phyloP scores from a whole-genome alignment of 2,329 filamentous ascomycete species.

The Fusarium odoratissimum region DNA sequence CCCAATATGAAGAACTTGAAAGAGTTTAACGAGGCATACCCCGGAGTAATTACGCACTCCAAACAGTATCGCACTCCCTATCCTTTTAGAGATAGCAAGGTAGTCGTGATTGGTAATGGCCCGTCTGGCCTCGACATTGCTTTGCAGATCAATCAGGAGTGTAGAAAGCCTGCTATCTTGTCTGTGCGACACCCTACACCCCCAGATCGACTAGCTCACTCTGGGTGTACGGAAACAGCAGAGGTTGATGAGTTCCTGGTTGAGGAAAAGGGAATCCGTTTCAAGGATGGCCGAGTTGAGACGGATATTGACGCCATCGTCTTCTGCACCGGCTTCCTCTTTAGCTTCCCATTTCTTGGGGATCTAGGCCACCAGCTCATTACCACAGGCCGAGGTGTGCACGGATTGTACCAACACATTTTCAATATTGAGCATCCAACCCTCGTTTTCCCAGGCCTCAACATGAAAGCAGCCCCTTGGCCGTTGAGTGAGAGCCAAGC shows the following conservation, averaged over 20 bases:
- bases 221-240: slow-evolving; percentile 62
- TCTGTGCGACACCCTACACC: slow-evolving; percentile 67
- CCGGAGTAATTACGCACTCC: slow-evolving; percentile 75
- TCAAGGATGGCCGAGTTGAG: slow-evolving; percentile 74
- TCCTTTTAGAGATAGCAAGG: slow-evolving; percentile 74
- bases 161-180: slow-evolving; percentile 70
- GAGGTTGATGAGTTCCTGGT: slow-evolving; percentile 69
- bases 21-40: slow-evolving; percentile 69
- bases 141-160: slow-evolving; percentile 74
- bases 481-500: slow-evolving; percentile 82
- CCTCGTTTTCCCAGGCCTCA: slow-evolving; percentile 79
- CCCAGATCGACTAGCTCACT: slow-evolving; percentile 57
- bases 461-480: slow-evolving; percentile 90
- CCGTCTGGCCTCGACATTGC: slow-evolving; percentile 88
- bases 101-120: slow-evolving; percentile 85
- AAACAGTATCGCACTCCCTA: slow-evolving; percentile 80
- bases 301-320: slow-evolving; percentile 78
- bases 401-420: slow-evolving; percentile 81
- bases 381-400: slow-evolving; percentile 75
- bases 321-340: slow-evolving; percentile 92
- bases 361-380: slow-evolving; percentile 64
- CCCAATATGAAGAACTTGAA: slow-evolving; percentile 71
- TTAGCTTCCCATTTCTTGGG: slow-evolving; percentile 79
- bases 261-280: slow-evolving; percentile 69
- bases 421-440: slow-evolving; percentile 82